Conservation (phyloP, 192 early-diverging fungal genomes). For the Mortierella claussenii region DNA sequence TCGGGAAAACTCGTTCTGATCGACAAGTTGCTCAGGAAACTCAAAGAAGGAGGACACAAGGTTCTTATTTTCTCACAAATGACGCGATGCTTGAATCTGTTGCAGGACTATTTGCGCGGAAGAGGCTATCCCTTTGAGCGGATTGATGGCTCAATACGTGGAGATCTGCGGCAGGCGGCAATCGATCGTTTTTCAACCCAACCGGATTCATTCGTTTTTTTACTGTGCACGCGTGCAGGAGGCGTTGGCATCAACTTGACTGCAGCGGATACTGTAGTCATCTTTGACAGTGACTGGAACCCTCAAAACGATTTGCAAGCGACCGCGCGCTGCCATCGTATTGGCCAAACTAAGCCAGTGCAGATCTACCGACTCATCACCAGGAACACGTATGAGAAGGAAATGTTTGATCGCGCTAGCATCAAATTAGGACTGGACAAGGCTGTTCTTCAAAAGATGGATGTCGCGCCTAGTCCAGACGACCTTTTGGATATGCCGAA, state of each 20-base stretch:
- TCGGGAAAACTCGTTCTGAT: slow-evolving; percentile 88
- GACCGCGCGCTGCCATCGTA: slow-evolving; percentile 84
- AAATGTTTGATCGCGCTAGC: slow-evolving; percentile 91
- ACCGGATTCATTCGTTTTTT: slow-evolving; percentile 84
- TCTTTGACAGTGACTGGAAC: slow-evolving; percentile 92
- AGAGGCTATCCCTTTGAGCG: slow-evolving; percentile 79
- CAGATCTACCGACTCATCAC: slow-evolving; percentile 82
- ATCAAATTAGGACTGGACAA: slow-evolving; percentile 87
- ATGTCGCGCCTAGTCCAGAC: slow-evolving; percentile 60
- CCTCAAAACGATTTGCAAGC: slow-evolving; percentile 93
- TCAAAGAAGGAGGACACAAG: slow-evolving; percentile 82
- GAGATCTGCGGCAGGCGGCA: slow-evolving; percentile 83
- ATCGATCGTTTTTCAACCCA: slow-evolving; percentile 86
- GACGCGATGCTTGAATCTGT: slow-evolving; percentile 82
- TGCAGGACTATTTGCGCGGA: slow-evolving; percentile 84
- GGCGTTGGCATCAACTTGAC: slow-evolving; percentile 92
- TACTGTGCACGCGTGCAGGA: slow-evolving; percentile 87
- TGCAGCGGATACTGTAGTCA: slow-evolving; percentile 88
- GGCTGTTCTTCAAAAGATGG: slow-evolving; percentile 83
- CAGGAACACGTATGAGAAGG: slow-evolving; percentile 86
- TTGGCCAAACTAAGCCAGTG: slow-evolving; percentile 89
- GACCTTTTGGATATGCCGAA: slow-evolving; percentile 58
- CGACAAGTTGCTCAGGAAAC: slow-evolving; percentile 81
- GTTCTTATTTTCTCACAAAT: slow-evolving; percentile 92
- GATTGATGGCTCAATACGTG: slow-evolving; percentile 83